Evolutionary conservation across 768 basidiomycete species (phyloP), one percentile per base, ranked within the genome.

Genomic region (Lactifluus echinatus): DNA sequence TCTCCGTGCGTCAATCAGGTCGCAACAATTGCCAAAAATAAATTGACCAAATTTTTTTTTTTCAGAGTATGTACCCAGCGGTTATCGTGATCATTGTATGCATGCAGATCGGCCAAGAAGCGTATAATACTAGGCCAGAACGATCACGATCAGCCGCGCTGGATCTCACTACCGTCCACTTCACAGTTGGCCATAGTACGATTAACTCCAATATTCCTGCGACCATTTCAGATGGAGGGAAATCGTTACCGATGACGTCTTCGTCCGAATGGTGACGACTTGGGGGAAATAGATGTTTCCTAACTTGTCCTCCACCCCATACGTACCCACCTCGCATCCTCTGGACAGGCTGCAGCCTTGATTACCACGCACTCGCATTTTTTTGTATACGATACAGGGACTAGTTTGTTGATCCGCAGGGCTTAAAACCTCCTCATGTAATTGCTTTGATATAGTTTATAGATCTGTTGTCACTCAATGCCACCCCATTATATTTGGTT

Each of bases 41-140:
- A 34, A 43, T n/a, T 46, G 23, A 47, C 36, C 19, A 2, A 10
- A 28, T 24, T 26, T 45, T 10, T 34, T n/a, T 15, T 26, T 23
- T 46, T 12, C 15, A 57, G 58, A 55, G 58, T 19, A 59, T 50
- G 58, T 59, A 59, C n/a, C 58, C 58, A 3, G 53, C 53, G 23
- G 12, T 55, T 48, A 45, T 59, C 36, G 37, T 55, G 7, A 45
- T 55, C 36, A 55, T 59, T 14, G 58, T 55, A 19, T 59, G 53
- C 23, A 31, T 21, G 48, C 58, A 55, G 43, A 59, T 46, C 2
- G 36, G 53, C 21, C 52, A 33, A 19, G 58, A 59, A 3, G 48
- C 42, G 14, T 50, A 55, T 17, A 24, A 6, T 21, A 45, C 34
- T 15, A 40, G 28, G 23, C 53, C 14, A 8, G 48, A 50, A 19